Evolutionary conservation across 2,329 filamentous ascomycete genomes (phyloP).

Genomic region (Pyrenophora seminiperda): DNA sequence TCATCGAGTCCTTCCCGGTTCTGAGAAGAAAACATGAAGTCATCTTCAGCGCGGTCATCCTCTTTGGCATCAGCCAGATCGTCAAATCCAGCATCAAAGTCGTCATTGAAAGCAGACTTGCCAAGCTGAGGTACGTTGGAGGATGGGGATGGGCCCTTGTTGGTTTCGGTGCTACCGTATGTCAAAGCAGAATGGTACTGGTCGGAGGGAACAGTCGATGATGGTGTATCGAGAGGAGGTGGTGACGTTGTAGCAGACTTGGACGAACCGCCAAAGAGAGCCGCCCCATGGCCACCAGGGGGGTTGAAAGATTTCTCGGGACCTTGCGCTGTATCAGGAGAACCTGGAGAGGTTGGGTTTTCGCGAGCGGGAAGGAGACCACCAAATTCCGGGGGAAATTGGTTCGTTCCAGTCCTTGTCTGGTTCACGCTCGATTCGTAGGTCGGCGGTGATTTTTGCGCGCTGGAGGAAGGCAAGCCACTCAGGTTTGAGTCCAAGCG

Average conservation of each 20-base stretch:
- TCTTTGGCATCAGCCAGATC: conserved; percentile 85
- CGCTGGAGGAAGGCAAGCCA: conserved; percentile 58
- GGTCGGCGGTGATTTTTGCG: conserved; percentile 63
- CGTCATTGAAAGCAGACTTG: conserved; percentile 68
- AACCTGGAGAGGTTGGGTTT: conserved; percentile 55
- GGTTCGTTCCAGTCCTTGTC: conserved; percentile 48
- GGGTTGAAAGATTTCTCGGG: conserved; percentile 47
- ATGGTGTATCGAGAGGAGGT: conserved; percentile 47
- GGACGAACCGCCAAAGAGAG: conserved; percentile 47
- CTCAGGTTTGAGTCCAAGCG: conserved; percentile 45
- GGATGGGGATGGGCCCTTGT: conserved; percentile 38
- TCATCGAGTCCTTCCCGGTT: conserved; percentile 71
- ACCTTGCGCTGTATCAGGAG: conserved; percentile 43
- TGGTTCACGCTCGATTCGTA: conserved; percentile 56
- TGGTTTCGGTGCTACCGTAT: conserved; percentile 43
- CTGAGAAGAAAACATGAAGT: conserved; percentile 72
- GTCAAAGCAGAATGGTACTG: conserved; percentile 51
- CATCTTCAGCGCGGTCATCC: conserved; percentile 72
- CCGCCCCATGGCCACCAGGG: conserved; percentile 48
- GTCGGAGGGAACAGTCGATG: conserved; percentile 50
- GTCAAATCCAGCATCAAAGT: conserved; percentile 80
- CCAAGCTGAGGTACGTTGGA: conserved; percentile 45
- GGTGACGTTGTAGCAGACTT: conserved; percentile 47
- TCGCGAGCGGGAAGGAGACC: conserved; percentile 62
- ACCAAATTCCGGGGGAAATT: conserved; percentile 60